phyloP scores from a whole-genome alignment of 1,284 basidiomycete genomes.

The Rhodotorula sp. region DNA sequence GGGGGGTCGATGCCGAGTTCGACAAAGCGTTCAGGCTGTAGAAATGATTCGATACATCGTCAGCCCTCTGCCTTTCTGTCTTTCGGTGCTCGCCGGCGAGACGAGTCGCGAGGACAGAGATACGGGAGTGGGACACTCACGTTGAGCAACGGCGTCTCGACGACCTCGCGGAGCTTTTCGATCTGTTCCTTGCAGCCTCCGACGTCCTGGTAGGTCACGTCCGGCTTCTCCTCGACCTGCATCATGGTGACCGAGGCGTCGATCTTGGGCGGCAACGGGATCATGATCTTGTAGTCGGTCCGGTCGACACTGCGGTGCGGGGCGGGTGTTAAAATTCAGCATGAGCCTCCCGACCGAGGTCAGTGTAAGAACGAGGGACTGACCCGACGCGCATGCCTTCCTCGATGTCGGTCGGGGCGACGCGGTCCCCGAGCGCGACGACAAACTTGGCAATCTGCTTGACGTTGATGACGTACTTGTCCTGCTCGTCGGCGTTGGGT shows the following conservation, averaged over 20 bases:
- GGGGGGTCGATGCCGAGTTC: constrained; percentile 98
- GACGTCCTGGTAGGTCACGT: constrained; percentile 96
- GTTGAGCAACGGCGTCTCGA: constrained; percentile 92
- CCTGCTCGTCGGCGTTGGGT: constrained; percentile 78
- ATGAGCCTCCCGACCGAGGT: neutral
- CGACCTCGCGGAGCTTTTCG: constrained; percentile 97
- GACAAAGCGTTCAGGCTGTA: constrained; percentile 92
- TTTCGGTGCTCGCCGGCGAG: too few species aligned
- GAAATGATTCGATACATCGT: too few species aligned
- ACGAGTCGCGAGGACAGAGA: neutral
- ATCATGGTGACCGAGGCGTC: constrained; percentile 99
- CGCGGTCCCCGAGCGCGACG: constrained; percentile 91
- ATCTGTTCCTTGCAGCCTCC: constrained; percentile 99
- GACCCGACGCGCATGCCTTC: constrained; percentile 99
- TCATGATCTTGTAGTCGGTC: constrained; percentile 98
- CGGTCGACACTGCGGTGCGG: constrained; percentile 47
- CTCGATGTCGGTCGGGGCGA: constrained; percentile 97
- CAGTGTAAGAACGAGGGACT: constrained; percentile 40
- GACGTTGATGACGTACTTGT: constrained; percentile 99
- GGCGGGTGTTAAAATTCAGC: too few species aligned
- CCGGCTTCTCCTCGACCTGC: constrained; percentile 99
- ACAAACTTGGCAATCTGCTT: constrained; percentile 99
- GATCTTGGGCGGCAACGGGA: constrained; percentile 99
- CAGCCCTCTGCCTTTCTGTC: too few species aligned
- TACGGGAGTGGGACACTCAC: constrained; percentile 56